phyloP scores from a whole-genome alignment of 768 basidiomycete species.

The Phylloporus scabripes region DNA sequence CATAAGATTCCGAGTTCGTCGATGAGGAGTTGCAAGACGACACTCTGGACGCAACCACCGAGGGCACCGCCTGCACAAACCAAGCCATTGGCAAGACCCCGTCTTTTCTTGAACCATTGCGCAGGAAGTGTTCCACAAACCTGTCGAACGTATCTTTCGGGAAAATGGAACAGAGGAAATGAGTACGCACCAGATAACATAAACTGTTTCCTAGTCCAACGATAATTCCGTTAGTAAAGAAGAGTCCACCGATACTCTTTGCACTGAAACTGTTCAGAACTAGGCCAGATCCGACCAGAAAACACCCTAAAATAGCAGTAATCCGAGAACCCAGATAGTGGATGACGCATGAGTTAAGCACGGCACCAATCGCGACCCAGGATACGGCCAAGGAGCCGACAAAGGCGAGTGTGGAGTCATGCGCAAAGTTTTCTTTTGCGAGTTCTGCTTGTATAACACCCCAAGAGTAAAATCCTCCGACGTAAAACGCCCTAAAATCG shows the following conservation, averaged over 20 bases:
- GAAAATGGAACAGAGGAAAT: not conserved
- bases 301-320: conserved; percentile 25
- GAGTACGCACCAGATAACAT: conserved; percentile 19
- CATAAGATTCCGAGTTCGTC: conserved; percentile 25
- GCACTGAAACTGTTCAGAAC: conserved; percentile 24
- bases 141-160: conserved; percentile 2
- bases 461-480: conserved; percentile 27
- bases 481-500: conserved; percentile 21
- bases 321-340: conserved; percentile 27
- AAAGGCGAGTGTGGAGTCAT: conserved; percentile 26
- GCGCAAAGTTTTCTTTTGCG: conserved; percentile 22
- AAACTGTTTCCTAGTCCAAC: conserved; percentile 27
- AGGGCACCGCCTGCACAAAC: conserved; percentile 31
- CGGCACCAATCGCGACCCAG: conserved; percentile 25
- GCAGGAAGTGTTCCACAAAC: conserved; percentile 31
- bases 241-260: conserved; percentile 20
- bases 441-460: conserved; percentile 29
- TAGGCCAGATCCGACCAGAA: conserved; percentile 25
- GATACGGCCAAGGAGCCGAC: conserved; percentile 30
- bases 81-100: conserved; percentile 32
- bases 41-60: conserved; percentile 29
- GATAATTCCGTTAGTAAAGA: conserved; percentile 28
- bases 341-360: conserved; percentile 29
- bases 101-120: conserved; percentile 31
- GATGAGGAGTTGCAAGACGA: conserved; percentile 26